phyloP scores from a whole-genome alignment of 305 asterid species.

The Solanum hybrid region DNA sequence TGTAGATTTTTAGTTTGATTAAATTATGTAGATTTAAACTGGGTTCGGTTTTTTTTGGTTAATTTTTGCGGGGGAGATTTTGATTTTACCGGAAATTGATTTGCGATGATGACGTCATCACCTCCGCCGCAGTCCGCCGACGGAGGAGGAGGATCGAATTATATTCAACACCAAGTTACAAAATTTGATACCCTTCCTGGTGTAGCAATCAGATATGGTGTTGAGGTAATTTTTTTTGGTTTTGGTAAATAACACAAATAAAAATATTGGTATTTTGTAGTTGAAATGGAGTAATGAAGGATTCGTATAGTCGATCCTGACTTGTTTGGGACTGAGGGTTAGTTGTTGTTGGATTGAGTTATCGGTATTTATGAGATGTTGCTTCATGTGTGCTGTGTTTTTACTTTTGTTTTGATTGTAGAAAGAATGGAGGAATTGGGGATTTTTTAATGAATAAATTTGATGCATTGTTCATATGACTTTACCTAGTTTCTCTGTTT shows the following conservation, averaged over 20 bases:
- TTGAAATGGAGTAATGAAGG: not conserved
- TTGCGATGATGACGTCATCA: not conserved
- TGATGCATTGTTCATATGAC: not conserved
- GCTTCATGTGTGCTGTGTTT: not conserved
- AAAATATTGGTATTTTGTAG: not conserved
- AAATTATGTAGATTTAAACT: not conserved
- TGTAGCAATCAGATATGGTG: slow-evolving; percentile 67
- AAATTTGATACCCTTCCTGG: slow-evolving; percentile 67
- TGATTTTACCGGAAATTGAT: not conserved
- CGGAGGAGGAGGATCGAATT: slow-evolving; percentile 17
- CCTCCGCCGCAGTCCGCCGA: not conserved
- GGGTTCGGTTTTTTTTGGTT: not conserved
- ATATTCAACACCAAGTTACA: slow-evolving; percentile 38
- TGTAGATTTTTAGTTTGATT: not conserved
- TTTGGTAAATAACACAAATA: not conserved
- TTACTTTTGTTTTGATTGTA: not conserved
- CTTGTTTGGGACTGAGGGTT: not conserved
- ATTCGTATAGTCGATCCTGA: not conserved
- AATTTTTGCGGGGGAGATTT: not conserved
- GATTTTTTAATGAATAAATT: not conserved
- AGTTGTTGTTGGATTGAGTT: not conserved
- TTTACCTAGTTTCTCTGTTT: not conserved
- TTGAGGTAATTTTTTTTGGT: slow-evolving; percentile 31
- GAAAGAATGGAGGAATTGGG: not conserved
- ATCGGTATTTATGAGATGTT: not conserved